Evolutionary conservation across 306 rosid species (phyloP).

Genomic region (Chamaecrista fasciculata): DNA sequence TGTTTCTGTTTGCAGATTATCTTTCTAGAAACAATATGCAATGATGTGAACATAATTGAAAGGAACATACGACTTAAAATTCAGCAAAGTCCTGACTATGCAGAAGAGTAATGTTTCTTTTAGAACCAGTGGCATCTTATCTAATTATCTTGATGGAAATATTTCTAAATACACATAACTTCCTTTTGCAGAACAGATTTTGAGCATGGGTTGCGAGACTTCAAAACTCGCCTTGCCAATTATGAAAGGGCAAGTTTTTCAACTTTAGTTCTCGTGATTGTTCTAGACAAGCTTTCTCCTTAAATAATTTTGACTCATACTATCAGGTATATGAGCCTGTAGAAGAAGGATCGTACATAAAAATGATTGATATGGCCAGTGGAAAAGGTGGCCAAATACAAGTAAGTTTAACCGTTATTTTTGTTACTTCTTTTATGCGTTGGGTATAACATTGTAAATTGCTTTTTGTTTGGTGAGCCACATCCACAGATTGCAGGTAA

Average conservation of each 20-base stretch:
- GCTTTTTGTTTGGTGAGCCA: background rate
- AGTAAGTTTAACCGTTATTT: conserved; percentile 53
- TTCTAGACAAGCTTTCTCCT: conserved; percentile 20
- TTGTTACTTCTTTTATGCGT: background rate
- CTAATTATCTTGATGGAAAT: conserved; percentile 27
- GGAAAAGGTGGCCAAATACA: conserved; percentile 98
- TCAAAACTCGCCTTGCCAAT: conserved; percentile 74
- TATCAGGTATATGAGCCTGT: conserved; percentile 87
- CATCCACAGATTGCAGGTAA: background rate
- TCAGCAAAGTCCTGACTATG: conserved; percentile 99
- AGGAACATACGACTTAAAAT: conserved; percentile 94
- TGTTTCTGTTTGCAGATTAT: conserved; percentile 68
- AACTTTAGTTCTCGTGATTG: conserved; percentile 24
- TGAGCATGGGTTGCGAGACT: conserved; percentile 89
- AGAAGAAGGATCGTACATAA: conserved; percentile 96
- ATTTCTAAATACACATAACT: conserved; percentile 23
- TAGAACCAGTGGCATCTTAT: conserved; percentile 27
- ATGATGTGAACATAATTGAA: conserved; percentile 86
- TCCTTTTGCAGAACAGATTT: conserved; percentile 78
- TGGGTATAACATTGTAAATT: background rate
- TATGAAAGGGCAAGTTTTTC: conserved; percentile 69
- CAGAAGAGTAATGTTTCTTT: conserved; percentile 81
- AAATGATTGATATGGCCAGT: conserved; percentile 98
- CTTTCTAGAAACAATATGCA: conserved; percentile 95
- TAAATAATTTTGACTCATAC: conserved; percentile 26